phyloP scores from a whole-genome alignment of 768 basidiomycete genomes.

The Glaciozyma antarctica region DNA sequence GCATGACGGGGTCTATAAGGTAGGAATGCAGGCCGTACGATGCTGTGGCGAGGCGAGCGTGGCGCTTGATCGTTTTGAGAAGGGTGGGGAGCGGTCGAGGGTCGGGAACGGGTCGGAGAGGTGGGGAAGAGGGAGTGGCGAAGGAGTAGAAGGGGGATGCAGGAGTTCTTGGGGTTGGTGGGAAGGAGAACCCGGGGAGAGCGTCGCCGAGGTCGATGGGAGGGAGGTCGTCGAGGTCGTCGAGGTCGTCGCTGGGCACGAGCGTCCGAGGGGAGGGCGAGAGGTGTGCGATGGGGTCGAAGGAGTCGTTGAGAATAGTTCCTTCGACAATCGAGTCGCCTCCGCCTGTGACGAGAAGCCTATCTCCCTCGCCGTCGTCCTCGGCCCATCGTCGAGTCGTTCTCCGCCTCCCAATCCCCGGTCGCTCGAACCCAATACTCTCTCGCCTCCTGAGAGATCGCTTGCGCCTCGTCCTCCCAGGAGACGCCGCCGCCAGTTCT shows the following conservation, averaged over 20 bases:
- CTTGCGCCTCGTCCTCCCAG: not conserved
- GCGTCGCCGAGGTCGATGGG: constrained; percentile 6
- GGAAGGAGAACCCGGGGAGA: not conserved
- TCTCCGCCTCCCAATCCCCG: not conserved
- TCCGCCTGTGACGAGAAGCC: constrained; percentile 10
- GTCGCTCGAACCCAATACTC: not conserved
- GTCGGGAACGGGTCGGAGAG: not conserved
- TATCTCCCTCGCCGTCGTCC: constrained; percentile 11
- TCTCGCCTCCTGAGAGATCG: not conserved
- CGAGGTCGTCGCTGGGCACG: not conserved
- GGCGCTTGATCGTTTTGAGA: constrained; percentile 15
- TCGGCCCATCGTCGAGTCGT: not conserved
- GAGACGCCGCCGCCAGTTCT: not conserved
- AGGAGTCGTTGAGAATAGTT: constrained; percentile 7
- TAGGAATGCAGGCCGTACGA: constrained; percentile 27
- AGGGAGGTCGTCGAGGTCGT: constrained; percentile 10
- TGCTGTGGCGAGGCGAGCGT: constrained; percentile 18
- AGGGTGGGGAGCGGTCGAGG: not conserved
- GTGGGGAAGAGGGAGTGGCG: not conserved
- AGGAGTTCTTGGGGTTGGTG: not conserved
- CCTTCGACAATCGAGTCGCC: constrained; percentile 12
- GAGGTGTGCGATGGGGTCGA: not conserved
- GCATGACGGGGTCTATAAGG: constrained; percentile 14
- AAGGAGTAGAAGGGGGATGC: not conserved
- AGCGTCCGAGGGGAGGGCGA: not conserved